These are phyloP conservation scores for Sarocladium strictum DNA, from an alignment of 2,329 filamentous ascomycete genomes.

Conservation along the genomic window DNA sequence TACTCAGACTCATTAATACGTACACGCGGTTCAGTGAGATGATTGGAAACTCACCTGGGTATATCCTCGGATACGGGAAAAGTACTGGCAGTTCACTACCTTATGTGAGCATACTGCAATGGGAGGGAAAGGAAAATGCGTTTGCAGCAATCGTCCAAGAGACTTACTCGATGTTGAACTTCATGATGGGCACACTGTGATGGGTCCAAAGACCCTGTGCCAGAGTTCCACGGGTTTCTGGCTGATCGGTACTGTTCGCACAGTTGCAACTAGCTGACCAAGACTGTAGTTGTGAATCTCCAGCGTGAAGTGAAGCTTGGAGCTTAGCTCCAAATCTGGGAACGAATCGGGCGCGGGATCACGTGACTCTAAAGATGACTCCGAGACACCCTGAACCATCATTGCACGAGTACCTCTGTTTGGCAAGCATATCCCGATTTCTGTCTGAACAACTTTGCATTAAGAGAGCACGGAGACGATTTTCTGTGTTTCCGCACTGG, in stretches of 20 bases:
- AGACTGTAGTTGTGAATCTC: neutral
- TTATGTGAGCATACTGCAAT: neutral
- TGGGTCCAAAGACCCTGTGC: neutral
- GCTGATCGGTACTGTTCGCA: too few relatives aligned
- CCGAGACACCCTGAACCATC: too few relatives aligned
- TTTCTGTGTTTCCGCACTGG: too few relatives aligned
- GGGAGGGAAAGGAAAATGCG: neutral
- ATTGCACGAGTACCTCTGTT: too few relatives aligned
- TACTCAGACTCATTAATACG: neutral
- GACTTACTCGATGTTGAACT: slow-evolving; percentile 45
- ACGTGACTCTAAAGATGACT: slow-evolving; percentile 21
- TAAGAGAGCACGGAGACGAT: too few relatives aligned
- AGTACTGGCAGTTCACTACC: slow-evolving; percentile 49
- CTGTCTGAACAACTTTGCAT: too few relatives aligned
- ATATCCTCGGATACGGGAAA: slow-evolving; percentile 54
- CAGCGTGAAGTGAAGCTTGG: slow-evolving; percentile 5
- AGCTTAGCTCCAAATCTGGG: slow-evolving; percentile 9
- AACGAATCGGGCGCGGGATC: slow-evolving; percentile 20
- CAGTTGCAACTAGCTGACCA: too few relatives aligned
- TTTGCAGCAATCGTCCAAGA: neutral
- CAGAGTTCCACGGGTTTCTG: neutral
- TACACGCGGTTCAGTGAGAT: too few relatives aligned
- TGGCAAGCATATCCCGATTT: too few relatives aligned
- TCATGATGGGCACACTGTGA: slow-evolving; percentile 29
- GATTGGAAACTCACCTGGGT: slow-evolving; percentile 37